Conservation (phyloP, 495 filamentous ascomycete species). For the Penicillium parvum region DNA sequence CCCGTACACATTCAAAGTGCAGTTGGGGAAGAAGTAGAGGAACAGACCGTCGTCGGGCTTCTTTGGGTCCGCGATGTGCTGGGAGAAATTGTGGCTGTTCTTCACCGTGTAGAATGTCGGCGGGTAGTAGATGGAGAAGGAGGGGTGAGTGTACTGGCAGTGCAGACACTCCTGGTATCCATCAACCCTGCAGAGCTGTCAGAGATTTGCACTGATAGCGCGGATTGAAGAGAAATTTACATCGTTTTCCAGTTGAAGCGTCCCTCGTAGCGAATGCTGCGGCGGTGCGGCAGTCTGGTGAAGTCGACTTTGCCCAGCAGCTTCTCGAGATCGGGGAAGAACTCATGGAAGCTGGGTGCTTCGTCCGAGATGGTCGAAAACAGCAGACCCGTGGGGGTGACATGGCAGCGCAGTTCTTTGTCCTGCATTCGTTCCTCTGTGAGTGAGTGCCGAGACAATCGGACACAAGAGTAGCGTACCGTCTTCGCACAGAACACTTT, state of each 20-base stretch:
- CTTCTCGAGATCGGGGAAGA: constrained; percentile 49
- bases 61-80: constrained; percentile 54
- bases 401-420: constrained; percentile 36
- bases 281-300: constrained; percentile 50
- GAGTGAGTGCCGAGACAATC: not conserved
- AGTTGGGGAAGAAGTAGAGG: constrained; percentile 60
- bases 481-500: constrained; percentile 39
- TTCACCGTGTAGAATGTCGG: constrained; percentile 55
- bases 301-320: constrained; percentile 52
- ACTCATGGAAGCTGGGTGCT: constrained; percentile 51
- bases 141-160: constrained; percentile 60
- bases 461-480: too few species aligned
- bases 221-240: constrained; percentile 28
- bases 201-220: too few species aligned
- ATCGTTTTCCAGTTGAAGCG: constrained; percentile 64
- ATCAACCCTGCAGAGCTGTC: constrained; percentile 43
- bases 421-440: constrained; percentile 13
- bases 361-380: constrained; percentile 50
- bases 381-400: constrained; percentile 51
- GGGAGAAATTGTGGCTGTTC: constrained; percentile 55
- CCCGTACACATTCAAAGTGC: constrained; percentile 58
- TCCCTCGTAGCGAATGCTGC: constrained; percentile 54
- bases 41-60: constrained; percentile 53
- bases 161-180: constrained; percentile 61
- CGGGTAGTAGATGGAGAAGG: constrained; percentile 55